Base-by-base conservation (phyloP, 345 rosid species). In the Ceriops decandra region DNA sequence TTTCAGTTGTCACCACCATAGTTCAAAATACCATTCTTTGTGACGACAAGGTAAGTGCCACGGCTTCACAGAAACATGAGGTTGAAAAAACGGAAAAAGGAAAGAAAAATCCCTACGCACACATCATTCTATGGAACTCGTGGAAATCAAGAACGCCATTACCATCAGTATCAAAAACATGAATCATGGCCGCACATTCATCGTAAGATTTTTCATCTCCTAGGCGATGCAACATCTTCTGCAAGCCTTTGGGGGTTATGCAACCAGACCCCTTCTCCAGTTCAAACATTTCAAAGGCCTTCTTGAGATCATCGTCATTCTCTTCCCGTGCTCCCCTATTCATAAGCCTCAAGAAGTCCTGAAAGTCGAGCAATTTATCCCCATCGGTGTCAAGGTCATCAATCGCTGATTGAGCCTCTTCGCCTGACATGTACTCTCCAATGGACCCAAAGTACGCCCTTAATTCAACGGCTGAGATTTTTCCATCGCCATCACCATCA, bases 201-300 rank as follows among this genome's bases (percentile, higher is more conserved):
- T 86, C 89, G 2, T 64, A 68, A 2, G 97, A 85, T 74, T 63
- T 91, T 22, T 66, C 60, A 66, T 91, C 96, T 2, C 98, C 98
- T 1, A 93, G 56, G 15, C 90, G 80, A n/a, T 38, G 75, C 68
- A 93, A 71, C 95, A 87, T 91, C 69, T 51, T 82, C 71, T 93
- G 97, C 79, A 93, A 69, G 10, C 98, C 88, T 30, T 70, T 82
- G 0, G 96, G 96, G 0, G 96, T 89, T 58, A 93, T 93, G 67
- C 83, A 79, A 0, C 98, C 98, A 13, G 82, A 71, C 2, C 96
- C 93, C 70, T 87, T 91, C 79, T 89, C 91, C 70, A 77, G 68
- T 69, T 93, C 95, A 63, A 86, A 93, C 95, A 93, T 88, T 82
- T 87, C 95, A 71, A 93, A 93, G 9, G 96, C 98, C 70, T 62